Percentiles rank a stretch among this genome's conserved stretches.
Evolutionary conservation across 331 rosid species (phyloP).

Genomic region (Stylosanthes scabra): DNA sequence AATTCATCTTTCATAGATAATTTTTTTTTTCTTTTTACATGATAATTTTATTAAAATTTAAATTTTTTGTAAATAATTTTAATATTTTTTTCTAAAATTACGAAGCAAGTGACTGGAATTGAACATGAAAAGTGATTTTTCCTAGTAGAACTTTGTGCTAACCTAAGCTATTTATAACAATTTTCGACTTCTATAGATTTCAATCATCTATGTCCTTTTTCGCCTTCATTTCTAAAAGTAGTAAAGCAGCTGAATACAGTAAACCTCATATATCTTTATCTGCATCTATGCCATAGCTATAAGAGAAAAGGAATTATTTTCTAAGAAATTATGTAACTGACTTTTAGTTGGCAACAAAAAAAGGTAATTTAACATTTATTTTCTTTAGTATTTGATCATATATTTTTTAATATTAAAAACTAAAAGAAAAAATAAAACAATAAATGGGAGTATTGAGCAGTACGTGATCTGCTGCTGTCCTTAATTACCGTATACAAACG

Average conservation of each 20-base stretch:
- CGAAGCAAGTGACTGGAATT: not conserved
- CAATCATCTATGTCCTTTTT: not conserved
- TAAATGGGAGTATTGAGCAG: conserved; percentile 42
- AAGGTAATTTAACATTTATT: too few species aligned
- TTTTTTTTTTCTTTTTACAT: too few species aligned
- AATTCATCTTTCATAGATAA: too few species aligned
- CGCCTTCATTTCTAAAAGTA: not conserved
- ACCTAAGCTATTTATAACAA: not conserved
- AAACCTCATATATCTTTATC: not conserved
- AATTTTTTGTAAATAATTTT: too few species aligned
- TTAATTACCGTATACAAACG: conserved; percentile 38
- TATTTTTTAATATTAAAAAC: too few species aligned
- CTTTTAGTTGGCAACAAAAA: too few species aligned
- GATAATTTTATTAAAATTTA: too few species aligned
- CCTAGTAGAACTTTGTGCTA: not conserved
- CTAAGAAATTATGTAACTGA: too few species aligned
- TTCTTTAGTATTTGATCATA: too few species aligned
- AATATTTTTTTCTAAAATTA: too few species aligned
- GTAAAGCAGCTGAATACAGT: not conserved
- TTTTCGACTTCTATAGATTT: not conserved
- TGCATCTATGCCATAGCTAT: not conserved
- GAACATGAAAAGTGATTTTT: not conserved
- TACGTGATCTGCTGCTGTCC: conserved; percentile 1
- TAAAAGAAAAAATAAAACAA: not conserved
- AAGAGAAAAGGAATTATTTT: too few species aligned